These are phyloP conservation scores for Leccinum imitatum DNA, from an alignment of 768 basidiomycete species.

Conservation along the genomic window DNA sequence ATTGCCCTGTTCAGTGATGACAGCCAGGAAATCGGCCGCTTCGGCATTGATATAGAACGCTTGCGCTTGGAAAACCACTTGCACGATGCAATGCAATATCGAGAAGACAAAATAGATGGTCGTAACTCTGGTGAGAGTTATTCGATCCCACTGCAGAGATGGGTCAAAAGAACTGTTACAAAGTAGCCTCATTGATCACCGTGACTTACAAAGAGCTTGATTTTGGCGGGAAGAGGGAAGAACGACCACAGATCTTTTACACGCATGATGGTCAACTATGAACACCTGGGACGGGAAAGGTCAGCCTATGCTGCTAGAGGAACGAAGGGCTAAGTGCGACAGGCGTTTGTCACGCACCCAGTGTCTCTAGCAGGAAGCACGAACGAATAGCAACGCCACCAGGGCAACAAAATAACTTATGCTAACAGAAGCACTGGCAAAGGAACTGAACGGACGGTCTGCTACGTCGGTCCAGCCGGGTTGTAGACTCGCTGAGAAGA, in stretches of 20 bases:
- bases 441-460: slow-evolving; percentile 15
- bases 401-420: slow-evolving; percentile 35
- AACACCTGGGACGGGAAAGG: neutral
- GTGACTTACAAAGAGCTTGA: slow-evolving; percentile 49
- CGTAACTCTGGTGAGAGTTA: slow-evolving; percentile 68
- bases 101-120: slow-evolving; percentile 68
- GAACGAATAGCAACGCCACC: slow-evolving; percentile 42
- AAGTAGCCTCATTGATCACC: neutral
- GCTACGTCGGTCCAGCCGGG: slow-evolving; percentile 38
- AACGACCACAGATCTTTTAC: slow-evolving; percentile 39
- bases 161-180: neutral
- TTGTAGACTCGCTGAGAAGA: slow-evolving; percentile 20
- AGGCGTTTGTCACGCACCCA: slow-evolving; percentile 4
- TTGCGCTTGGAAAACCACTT: slow-evolving; percentile 65
- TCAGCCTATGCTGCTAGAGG: neutral
- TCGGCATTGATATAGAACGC: slow-evolving; percentile 64
- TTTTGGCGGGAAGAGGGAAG: slow-evolving; percentile 38
- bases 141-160: slow-evolving; percentile 57
- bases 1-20: slow-evolving; percentile 50
- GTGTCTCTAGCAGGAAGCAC: neutral
- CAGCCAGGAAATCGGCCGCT: slow-evolving; percentile 52
- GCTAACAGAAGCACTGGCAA: slow-evolving; percentile 9
- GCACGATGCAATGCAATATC: slow-evolving; percentile 61
- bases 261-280: slow-evolving; percentile 39
- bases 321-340: neutral